Evolutionary conservation across 768 basidiomycete genomes (phyloP).

Genomic region (Amanita exitialis): DNA sequence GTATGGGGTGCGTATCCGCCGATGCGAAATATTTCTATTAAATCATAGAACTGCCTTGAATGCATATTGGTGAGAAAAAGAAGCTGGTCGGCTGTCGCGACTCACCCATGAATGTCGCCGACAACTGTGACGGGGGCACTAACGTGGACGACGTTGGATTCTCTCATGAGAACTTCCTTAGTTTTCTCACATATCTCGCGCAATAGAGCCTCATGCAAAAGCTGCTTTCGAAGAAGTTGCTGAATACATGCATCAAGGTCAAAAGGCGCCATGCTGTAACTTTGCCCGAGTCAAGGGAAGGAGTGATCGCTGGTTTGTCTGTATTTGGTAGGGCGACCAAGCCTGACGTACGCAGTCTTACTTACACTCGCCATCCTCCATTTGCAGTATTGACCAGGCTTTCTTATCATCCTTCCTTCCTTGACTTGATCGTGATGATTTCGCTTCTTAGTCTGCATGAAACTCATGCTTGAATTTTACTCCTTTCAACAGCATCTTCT

Average conservation of each 20-base stretch:
- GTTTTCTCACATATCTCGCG: constrained; percentile 99
- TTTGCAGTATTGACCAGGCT: not conserved
- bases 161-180: constrained; percentile 97
- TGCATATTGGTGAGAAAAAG: constrained; percentile 21
- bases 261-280: constrained; percentile 53
- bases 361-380: constrained; percentile 4
- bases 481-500: not conserved
- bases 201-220: constrained; percentile 87
- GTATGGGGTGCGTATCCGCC: constrained; percentile 95
- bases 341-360: constrained; percentile 1
- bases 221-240: constrained; percentile 83
- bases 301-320: constrained; percentile 24
- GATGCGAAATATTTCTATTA: constrained; percentile 98
- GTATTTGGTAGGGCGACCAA: constrained; percentile 21
- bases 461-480: constrained; percentile 6
- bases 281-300: constrained; percentile 10
- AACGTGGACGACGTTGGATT: constrained; percentile 97
- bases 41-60: constrained; percentile 96
- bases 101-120: constrained; percentile 98
- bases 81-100: constrained; percentile 12
- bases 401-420: constrained; percentile 14
- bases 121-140: constrained; percentile 96
- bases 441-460: constrained; percentile 14
- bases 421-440: constrained; percentile 25
- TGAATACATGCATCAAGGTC: constrained; percentile 96